These are phyloP conservation scores for Spinacia oleracea DNA, from an alignment of 179 eudicot genomes.

Conservation along the genomic window DNA sequence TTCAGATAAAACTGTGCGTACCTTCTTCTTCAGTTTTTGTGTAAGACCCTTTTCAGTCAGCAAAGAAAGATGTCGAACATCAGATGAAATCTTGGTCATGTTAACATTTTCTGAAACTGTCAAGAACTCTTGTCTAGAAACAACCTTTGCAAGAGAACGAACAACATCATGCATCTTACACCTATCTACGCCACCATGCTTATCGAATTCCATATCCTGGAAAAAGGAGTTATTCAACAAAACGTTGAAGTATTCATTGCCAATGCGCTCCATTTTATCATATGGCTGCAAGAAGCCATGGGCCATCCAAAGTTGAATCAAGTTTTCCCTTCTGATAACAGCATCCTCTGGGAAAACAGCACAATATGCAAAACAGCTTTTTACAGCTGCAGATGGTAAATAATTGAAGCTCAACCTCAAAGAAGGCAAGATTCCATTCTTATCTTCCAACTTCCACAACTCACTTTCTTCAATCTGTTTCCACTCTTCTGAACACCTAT, in stretches of 20 bases:
- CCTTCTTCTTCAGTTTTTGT: not conserved
- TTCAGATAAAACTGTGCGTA: slow-evolving; percentile 6
- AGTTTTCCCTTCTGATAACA: not conserved
- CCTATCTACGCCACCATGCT: not conserved
- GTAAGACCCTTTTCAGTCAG: not conserved
- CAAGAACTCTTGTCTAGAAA: slow-evolving; percentile 12
- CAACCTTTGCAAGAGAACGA: slow-evolving; percentile 26
- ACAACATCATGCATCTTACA: slow-evolving; percentile 38
- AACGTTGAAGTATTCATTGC: slow-evolving; percentile 17
- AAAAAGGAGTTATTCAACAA: slow-evolving; percentile 23
- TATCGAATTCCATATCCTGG: slow-evolving; percentile 13
- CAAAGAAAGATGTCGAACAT: slow-evolving; percentile 15
- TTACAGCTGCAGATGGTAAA: slow-evolving; percentile 23
- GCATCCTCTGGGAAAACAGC: slow-evolving; percentile 22
- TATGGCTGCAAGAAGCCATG: slow-evolving; percentile 28
- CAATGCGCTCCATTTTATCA: slow-evolving; percentile 25
- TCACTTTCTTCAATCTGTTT: slow-evolving; percentile 26
- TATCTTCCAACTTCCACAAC: slow-evolving; percentile 19
- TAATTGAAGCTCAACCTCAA: slow-evolving; percentile 33
- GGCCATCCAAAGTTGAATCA: slow-evolving; percentile 39
- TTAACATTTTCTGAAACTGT: not conserved
- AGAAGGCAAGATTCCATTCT: slow-evolving; percentile 25
- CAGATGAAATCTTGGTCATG: not conserved
- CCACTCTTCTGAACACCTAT: slow-evolving; percentile 19
- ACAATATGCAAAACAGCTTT: slow-evolving; percentile 36